Evolutionary conservation across 257 asterid species (phyloP).

Genomic region (Solanum tacnaense): DNA sequence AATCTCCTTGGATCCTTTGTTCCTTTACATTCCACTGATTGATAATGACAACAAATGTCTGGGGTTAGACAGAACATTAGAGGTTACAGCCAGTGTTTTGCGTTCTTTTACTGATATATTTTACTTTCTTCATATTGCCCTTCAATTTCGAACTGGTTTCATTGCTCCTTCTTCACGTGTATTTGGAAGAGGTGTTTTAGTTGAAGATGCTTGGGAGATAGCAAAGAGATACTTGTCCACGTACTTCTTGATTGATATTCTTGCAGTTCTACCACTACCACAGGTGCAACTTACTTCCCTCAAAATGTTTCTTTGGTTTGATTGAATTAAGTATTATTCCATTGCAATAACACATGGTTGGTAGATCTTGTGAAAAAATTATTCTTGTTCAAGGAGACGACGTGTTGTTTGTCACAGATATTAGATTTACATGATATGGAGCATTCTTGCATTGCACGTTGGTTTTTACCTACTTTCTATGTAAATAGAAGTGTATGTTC

Average conservation of each 20-base stretch:
- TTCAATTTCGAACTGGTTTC: conserved; percentile 88
- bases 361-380: background rate
- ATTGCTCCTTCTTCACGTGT: conserved; percentile 94
- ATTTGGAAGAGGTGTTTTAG: conserved; percentile 95
- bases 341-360: background rate
- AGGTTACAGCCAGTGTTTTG: conserved; percentile 56
- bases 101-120: conserved; percentile 81
- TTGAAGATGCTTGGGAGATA: conserved; percentile 84
- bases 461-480: background rate
- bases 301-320: background rate
- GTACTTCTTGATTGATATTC: conserved; percentile 73
- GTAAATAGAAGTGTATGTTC: background rate
- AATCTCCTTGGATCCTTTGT: conserved; percentile 94
- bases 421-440: background rate
- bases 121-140: conserved; percentile 77
- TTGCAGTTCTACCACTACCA: conserved; percentile 94
- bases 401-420: background rate
- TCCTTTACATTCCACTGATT: conserved; percentile 77
- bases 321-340: background rate
- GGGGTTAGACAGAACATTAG: conserved; percentile 58
- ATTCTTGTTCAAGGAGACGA: background rate
- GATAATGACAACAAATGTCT: conserved; percentile 65
- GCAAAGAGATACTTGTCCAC: conserved; percentile 86
- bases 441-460: background rate
- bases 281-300: conserved; percentile 43